These are phyloP conservation scores for Phylloboletellus chloephorus DNA, from an alignment of 1,284 basidiomycete genomes.

Conservation along the genomic window DNA sequence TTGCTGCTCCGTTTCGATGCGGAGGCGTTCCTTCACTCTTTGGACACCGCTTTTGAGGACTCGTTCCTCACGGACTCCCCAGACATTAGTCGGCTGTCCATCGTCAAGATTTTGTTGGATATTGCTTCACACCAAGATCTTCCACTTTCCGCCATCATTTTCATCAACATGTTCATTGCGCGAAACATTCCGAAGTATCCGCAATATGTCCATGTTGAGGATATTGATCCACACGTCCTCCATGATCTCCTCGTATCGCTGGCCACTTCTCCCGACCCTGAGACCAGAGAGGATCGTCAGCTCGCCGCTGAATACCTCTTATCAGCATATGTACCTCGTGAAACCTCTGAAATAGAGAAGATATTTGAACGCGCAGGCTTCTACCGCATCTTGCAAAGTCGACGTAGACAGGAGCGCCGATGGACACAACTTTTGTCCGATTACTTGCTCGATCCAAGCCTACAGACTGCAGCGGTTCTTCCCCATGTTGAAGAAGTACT, in stretches of 20 bases:
- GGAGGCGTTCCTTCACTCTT: constrained; percentile 89
- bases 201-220: constrained; percentile 62
- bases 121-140: constrained; percentile 57
- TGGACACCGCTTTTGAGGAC: constrained; percentile 96
- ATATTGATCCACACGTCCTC: constrained; percentile 43
- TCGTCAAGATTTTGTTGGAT: constrained; percentile 84
- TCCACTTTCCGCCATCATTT: constrained; percentile 63
- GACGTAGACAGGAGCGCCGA: constrained; percentile 69
- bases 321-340: constrained; percentile 83
- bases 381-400: constrained; percentile 81
- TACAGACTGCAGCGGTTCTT: constrained; percentile 62
- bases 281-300: constrained; percentile 91
- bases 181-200: constrained; percentile 96
- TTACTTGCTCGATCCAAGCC: constrained; percentile 71
- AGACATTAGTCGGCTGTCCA: constrained; percentile 70
- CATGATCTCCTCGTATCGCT: constrained; percentile 78
- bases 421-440: constrained; percentile 75
- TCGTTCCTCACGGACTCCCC: constrained; percentile 75
- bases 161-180: constrained; percentile 93
- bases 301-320: constrained; percentile 94
- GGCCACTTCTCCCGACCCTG: constrained; percentile 57
- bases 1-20: constrained; percentile 86
- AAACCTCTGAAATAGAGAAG: constrained; percentile 60
- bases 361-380: constrained; percentile 85
- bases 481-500: constrained; percentile 60